Evolutionary conservation across 306 rosid species (phyloP).

Genomic region (Carpinus viminea): DNA sequence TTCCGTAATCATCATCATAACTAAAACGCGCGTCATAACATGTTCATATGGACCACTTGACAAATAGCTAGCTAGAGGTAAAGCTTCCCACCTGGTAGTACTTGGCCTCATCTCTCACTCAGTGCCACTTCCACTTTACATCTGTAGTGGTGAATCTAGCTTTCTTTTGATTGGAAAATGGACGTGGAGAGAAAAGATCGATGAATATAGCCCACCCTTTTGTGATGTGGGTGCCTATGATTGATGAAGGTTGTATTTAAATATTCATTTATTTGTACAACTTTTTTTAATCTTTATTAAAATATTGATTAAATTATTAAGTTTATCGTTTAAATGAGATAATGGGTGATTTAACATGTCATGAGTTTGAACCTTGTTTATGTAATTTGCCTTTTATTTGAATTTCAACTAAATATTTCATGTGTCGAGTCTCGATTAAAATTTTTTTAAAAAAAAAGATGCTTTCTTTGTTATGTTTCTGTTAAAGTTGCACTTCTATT

Average conservation of each 20-base stretch:
- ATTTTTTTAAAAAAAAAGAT: too few species aligned
- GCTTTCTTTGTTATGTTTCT: not conserved
- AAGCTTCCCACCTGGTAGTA: not conserved
- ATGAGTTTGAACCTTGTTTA: too few species aligned
- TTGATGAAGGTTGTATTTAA: not conserved
- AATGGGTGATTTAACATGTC: too few species aligned
- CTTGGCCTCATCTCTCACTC: not conserved
- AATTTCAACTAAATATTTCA: too few species aligned
- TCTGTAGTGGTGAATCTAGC: not conserved
- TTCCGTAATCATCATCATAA: not conserved
- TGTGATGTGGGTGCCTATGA: not conserved
- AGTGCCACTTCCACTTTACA: conserved; percentile 14
- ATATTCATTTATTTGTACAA: not conserved
- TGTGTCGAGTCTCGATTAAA: too few species aligned
- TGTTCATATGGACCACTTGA: not conserved
- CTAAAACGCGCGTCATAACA: not conserved
- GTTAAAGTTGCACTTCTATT: not conserved
- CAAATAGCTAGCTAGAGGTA: conserved; percentile 7
- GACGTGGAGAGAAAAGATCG: not conserved
- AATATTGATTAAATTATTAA: too few species aligned
- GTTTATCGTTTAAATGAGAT: too few species aligned
- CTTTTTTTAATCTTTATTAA: not conserved
- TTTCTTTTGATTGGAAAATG: conserved; percentile 10
- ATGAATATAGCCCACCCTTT: not conserved
- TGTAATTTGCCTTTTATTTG: too few species aligned